phyloP scores from a whole-genome alignment of 352 stramenopile species.

The Aphanomyces euteiches region DNA sequence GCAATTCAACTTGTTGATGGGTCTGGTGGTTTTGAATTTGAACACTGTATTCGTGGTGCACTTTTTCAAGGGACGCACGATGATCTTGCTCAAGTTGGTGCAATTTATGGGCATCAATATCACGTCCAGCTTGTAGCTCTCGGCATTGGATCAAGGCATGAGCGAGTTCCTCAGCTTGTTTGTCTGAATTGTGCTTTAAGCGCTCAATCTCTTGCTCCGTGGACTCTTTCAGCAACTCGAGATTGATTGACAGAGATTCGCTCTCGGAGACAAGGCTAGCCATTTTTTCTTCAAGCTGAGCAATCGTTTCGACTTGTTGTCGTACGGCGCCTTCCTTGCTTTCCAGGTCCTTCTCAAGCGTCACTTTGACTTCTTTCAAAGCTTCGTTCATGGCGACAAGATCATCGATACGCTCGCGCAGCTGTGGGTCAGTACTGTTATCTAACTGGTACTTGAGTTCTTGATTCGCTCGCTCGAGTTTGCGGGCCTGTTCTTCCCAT shows the following conservation, averaged over 20 bases:
- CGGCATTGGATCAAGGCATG: neutral
- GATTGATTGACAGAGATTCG: neutral
- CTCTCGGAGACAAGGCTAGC: neutral
- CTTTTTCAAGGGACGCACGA: neutral
- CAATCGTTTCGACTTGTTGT: conserved; percentile 39
- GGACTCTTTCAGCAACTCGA: conserved; percentile 5
- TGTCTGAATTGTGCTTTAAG: conserved; percentile 7
- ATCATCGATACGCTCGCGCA: conserved; percentile 39
- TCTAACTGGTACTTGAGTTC: conserved; percentile 25
- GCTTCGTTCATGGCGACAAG: conserved; percentile 25
- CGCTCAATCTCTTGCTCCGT: conserved; percentile 13
- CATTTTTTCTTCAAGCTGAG: neutral
- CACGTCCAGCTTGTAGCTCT: neutral
- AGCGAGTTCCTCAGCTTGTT: neutral
- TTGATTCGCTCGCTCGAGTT: neutral
- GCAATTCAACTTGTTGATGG: neutral
- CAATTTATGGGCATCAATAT: neutral
- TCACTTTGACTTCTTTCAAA: conserved; percentile 16
- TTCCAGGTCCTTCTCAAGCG: conserved; percentile 39
- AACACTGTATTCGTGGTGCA: neutral
- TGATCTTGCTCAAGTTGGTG: neutral
- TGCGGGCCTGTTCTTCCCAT: conserved; percentile 22
- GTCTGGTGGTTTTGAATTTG: neutral
- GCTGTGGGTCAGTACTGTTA: conserved; percentile 27
- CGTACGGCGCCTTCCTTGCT: conserved; percentile 34